Evolutionary conservation across 768 basidiomycete species (phyloP).

Genomic region (Ramaria rubella): DNA sequence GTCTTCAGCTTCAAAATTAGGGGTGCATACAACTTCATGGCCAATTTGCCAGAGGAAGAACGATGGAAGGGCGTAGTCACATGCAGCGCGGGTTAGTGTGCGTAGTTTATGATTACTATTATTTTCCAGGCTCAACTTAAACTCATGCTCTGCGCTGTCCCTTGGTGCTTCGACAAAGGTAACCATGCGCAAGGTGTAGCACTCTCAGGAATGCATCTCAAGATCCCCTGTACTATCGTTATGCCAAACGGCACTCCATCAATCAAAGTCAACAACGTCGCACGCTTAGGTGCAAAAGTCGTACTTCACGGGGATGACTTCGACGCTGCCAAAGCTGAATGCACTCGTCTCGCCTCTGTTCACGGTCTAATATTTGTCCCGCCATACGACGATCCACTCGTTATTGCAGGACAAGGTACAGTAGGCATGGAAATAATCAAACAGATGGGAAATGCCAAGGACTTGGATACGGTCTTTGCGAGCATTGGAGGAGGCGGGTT

Average conservation of each 20-base stretch:
- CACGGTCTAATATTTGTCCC: slow-evolving; percentile 88
- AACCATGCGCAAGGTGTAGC: slow-evolving; percentile 99
- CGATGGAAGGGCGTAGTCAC: slow-evolving; percentile 97
- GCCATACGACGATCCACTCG: slow-evolving; percentile 93
- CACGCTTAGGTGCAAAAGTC: slow-evolving; percentile 92
- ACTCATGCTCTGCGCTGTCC: background rate
- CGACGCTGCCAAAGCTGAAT: slow-evolving; percentile 94
- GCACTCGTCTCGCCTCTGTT: slow-evolving; percentile 68
- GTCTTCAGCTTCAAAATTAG: slow-evolving; percentile 99
- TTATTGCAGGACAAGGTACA: slow-evolving; percentile 97
- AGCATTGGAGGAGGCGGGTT: slow-evolving; percentile 94
- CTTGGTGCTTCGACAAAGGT: slow-evolving; percentile 43
- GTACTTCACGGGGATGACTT: slow-evolving; percentile 89
- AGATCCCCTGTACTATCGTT: slow-evolving; percentile 95
- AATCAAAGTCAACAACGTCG: slow-evolving; percentile 94
- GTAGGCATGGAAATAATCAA: slow-evolving; percentile 92
- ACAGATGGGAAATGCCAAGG: slow-evolving; percentile 70
- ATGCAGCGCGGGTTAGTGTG: slow-evolving; percentile 92
- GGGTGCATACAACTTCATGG: slow-evolving; percentile 99
- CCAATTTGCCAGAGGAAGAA: slow-evolving; percentile 76
- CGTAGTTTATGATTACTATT: slow-evolving; percentile 25
- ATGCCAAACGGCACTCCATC: slow-evolving; percentile 94
- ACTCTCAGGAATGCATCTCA: slow-evolving; percentile 80
- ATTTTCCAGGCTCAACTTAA: background rate
- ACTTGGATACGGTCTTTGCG: slow-evolving; percentile 78